phyloP scores from a whole-genome alignment of 192 early-diverging fungal genomes.

The Coemansia brasiliensis region DNA sequence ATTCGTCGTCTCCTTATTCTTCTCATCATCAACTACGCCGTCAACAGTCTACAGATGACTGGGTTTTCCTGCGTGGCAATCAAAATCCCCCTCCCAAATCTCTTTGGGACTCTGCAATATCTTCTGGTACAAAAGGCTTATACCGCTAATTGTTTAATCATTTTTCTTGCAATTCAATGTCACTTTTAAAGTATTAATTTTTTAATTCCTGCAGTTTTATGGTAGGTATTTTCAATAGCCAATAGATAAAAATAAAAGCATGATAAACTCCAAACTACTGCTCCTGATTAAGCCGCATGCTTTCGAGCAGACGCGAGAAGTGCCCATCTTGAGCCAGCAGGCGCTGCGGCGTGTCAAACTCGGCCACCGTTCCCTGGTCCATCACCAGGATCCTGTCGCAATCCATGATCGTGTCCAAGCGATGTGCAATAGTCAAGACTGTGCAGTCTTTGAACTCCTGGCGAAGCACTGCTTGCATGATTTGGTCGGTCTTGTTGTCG shows the following conservation, averaged over 20 bases:
- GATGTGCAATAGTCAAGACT: constrained; percentile 69
- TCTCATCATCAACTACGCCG: constrained; percentile 44
- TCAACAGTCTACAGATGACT: constrained; percentile 47
- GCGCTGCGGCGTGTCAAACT: constrained; percentile 27
- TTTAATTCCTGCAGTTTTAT: no score
- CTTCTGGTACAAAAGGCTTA: constrained; percentile 5
- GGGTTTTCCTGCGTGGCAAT: constrained; percentile 21
- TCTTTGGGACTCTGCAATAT: constrained; percentile 8
- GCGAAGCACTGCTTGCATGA: constrained; percentile 66
- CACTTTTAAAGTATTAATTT: no score
- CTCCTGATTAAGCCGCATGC: constrained; percentile 6
- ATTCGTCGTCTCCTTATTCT: constrained; percentile 1
- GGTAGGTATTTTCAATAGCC: no score
- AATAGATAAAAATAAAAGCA: no score
- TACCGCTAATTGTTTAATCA: constrained; percentile 7
- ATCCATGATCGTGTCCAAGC: constrained; percentile 64
- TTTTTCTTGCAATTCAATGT: not conserved
- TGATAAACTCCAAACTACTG: no score
- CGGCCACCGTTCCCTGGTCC: constrained; percentile 29
- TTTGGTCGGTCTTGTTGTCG: constrained; percentile 55
- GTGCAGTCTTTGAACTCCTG: constrained; percentile 30
- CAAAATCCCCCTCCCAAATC: constrained; percentile 1
- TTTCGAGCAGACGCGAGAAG: constrained; percentile 15
- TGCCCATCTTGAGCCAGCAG: constrained; percentile 11
- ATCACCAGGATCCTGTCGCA: constrained; percentile 64